phyloP scores from a whole-genome alignment of 495 filamentous ascomycete genomes.

The Neurospora pannonica region DNA sequence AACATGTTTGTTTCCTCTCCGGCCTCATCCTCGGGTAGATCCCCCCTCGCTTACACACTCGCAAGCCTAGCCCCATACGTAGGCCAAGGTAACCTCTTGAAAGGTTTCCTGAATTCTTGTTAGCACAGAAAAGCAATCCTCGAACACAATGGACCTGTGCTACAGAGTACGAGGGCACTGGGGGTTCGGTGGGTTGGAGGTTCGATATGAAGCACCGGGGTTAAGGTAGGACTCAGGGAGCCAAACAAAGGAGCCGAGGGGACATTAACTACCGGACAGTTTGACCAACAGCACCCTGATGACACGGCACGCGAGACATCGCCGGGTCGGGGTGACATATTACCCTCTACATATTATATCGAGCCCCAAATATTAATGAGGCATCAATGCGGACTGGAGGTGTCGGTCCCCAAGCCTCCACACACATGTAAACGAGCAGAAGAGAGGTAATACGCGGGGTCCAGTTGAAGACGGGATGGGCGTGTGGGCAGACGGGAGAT shows the following conservation, averaged over 20 bases:
- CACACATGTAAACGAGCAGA: not conserved
- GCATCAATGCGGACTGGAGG: not conserved
- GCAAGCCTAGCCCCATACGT: not conserved
- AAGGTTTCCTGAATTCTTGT: not conserved
- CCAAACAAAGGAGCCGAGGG: not conserved
- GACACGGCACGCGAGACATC: not conserved
- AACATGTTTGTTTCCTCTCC: not conserved
- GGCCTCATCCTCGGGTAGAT: not conserved
- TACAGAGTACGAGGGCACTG: not conserved
- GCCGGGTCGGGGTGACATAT: not conserved
- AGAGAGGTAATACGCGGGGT: not conserved
- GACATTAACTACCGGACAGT: not conserved
- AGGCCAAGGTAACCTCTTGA: not conserved
- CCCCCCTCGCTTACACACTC: not conserved
- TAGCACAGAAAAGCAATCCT: not conserved
- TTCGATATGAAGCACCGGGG: not conserved
- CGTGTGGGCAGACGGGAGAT: not conserved
- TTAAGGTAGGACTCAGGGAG: not conserved
- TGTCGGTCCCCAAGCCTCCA: not conserved
- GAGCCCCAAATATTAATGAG: not conserved
- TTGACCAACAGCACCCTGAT: not conserved
- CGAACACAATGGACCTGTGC: not conserved
- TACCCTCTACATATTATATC: not conserved
- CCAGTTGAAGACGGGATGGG: not conserved
- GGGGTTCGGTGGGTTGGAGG: not conserved